Evolutionary conservation across 2,329 filamentous ascomycete genomes (phyloP), one percentile per base, ranked within the genome.

Genomic region (Curvularia spicifera): DNA sequence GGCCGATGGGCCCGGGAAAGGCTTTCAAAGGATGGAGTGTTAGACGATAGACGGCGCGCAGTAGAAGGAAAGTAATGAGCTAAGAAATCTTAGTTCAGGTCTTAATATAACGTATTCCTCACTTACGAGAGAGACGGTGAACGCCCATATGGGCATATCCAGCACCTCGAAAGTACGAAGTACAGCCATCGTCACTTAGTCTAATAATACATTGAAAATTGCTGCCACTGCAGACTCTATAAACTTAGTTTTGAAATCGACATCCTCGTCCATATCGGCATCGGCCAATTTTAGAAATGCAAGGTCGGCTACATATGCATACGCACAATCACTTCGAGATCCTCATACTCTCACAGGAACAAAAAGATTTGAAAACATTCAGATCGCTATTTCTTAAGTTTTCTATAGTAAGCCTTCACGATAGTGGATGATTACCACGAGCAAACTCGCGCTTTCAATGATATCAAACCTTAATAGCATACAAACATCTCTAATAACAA

Each of bases 1-100:
- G 61, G 12, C 71, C 55, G 15, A 63, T 71, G 1, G 68, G 68
- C 2, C 68, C 68, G 10, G 68, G 68, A n/a, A 66, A 62, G 2
- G n/a, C 31, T 29, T 58, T 57, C 6, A 70, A 65, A 20, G 66
- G 66, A 29, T 68, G 63, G 1, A 67, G 28, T 26, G 57, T 61
- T 13, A 58, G 39, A 46, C 68, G 66, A 43, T 70, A 70, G 18
- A 64, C n/a, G 31, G 46, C 33, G 20, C 46, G 46, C 15, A 49
- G 33, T 12, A 39, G 5, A 2, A 49, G 7, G 20, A 37, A 49
- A 5, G 22, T 26, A 5, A 39, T 3, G 6, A 39, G 3, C 46
- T 49, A 20, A 18, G n/a, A n/a, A 7, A 10, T 39, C 10, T 49
- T 22, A 49, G 33, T 39, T 8, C 15, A 6, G 15, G 4, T 3